Conservation (phyloP, 2,329 filamentous ascomycete species). For the Aureobasidium sp. region DNA sequence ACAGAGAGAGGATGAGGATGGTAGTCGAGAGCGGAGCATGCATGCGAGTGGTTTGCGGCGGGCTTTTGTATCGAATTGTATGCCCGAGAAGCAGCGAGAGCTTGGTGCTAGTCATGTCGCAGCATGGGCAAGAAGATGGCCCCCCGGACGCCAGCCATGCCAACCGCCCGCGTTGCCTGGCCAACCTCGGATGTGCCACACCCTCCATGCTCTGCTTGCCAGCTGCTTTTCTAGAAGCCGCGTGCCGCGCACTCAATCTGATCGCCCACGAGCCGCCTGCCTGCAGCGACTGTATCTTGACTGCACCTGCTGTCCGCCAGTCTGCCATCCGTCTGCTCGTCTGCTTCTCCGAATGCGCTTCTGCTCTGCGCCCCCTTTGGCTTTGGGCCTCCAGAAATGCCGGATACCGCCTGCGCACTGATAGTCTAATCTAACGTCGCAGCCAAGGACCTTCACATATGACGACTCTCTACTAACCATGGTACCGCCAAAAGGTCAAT, state of each 20-base stretch:
- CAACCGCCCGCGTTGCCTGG: background rate
- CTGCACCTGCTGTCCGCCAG: background rate
- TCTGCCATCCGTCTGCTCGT: background rate
- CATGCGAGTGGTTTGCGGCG: background rate
- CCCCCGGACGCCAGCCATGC: background rate
- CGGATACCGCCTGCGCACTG: slow-evolving; percentile 3
- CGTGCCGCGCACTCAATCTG: background rate
- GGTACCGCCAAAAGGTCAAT: slow-evolving; percentile 3
- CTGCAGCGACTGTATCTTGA: background rate
- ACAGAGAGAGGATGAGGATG: background rate
- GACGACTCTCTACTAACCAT: slow-evolving; percentile 2
- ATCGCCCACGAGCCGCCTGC: slow-evolving; percentile 1
- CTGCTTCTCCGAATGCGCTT: background rate
- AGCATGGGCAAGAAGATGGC: background rate
- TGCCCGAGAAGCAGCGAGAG: background rate
- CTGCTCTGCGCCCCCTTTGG: background rate
- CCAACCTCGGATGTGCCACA: background rate
- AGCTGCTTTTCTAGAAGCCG: background rate
- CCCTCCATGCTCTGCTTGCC: background rate
- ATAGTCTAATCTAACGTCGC: slow-evolving; percentile 13
- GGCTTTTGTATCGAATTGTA: slow-evolving; percentile 7
- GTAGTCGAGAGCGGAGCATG: slow-evolving; percentile 5
- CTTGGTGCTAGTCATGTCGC: background rate
- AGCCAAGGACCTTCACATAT: slow-evolving; percentile 8
- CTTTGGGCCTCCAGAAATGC: slow-evolving; percentile 8